Base-by-base conservation (phyloP, 2,329 filamentous ascomycete species). In the Penicillium rolfsii region DNA sequence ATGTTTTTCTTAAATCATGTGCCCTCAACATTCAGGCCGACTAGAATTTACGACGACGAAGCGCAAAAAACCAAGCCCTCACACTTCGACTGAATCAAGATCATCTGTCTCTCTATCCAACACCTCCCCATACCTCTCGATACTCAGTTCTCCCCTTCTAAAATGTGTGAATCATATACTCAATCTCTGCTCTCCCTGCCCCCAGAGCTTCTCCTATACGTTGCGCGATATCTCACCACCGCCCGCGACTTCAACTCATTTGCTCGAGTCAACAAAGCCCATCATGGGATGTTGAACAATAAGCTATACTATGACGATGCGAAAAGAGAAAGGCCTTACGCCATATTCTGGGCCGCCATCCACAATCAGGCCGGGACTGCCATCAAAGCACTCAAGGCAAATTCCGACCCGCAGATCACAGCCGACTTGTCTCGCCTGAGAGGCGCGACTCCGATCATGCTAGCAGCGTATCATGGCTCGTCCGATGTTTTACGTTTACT, bases 261-360 rank as follows among this genome's bases (percentile, higher is more conserved):
- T 12, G 55, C 56, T 6, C 57, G 57, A 52, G 62, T 59, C 24
- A 67, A 58, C 49, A 56, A 40, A 16, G 55, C 40, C 11, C 50
- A 65, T 48, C 38, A 69, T 57, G 24, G 7, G 9, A 59, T 67
- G 45, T 52, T 70, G 16, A 67, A 64, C 38, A 41, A 52, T 3
- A 36, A 11, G 5, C 62, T 72, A 16, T 72, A 71, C 50, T 60
- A 55, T 5, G 46, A 57, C 38, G 58, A 69, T 55, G 57, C 58
- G 14, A 49, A 50, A n/a, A 48, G 54, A 5, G 36, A 55, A 22
- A 52, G 2, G 35, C 56, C 5, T 9, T 35, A 50, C 59, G 63
- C 69, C 2, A 55, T 72, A n/a, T 54, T 60, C 16, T 69, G 68
- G 69, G 67, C 70, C 35, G 63, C 67, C 26, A 58, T 41, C 14